Evolutionary conservation across 2,329 filamentous ascomycete species (phyloP), one percentile per base, ranked within the genome.

Genomic region (Aspergillus novoparasiticus): DNA sequence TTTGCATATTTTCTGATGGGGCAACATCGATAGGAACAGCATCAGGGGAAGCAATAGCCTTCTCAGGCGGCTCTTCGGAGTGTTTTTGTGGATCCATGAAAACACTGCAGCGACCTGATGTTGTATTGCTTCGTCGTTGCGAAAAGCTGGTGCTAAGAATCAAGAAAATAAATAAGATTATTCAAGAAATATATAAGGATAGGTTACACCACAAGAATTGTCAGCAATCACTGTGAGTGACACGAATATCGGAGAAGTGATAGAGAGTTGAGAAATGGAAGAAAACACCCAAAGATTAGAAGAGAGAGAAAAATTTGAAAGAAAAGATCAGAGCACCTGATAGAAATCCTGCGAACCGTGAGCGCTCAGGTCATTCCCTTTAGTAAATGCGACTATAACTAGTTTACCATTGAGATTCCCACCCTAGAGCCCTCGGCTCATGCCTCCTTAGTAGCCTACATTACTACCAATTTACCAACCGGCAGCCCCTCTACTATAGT

Each of bases 1-100:
- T 81, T 57, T 55, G 58, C 12, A 45, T 45, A 39, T 67, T 62
- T 1, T 75, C 75, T 21, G 78, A 66, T 6, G 74, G 70, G 3
- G 66, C 34, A 8, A 69, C 61, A 36, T 73, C 73, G 9, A 70
- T 32, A 28, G 64, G 43, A 16, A 53, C 59, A 26, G 64, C 21
- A 28, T 64, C 57, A 10, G 55, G 43, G 11, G 41, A 57, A 12
- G 21, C 34, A 4, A 55, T 12, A 14, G 14, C 54, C 45, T 65
- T 64, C n/a, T 64, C 65, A 26, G 59, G 26, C 6, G 59, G 34
- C 23, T 48, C 45, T 6, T 61, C 56, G n/a, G 34, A 30, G 34
- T 53, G 21, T 34, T 58, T 34, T 14, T 39, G 45, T 32, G 53
- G 43, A 39, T 60, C 53, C 57, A 63, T 57, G 21, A 58, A 12